phyloP scores from a whole-genome alignment of 768 basidiomycete species.

The Clathrus columnatus region DNA sequence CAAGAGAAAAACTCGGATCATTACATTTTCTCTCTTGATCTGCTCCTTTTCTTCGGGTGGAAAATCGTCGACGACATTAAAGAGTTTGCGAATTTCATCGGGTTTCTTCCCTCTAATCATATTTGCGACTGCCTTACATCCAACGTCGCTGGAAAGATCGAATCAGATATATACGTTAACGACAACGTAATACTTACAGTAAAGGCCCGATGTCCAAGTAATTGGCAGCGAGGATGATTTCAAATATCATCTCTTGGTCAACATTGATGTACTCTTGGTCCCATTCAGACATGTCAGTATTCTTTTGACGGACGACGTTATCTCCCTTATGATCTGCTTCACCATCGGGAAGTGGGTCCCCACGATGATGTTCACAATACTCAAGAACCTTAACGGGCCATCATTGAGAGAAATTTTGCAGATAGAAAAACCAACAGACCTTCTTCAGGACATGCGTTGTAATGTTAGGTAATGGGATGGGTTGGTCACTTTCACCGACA shows the following conservation, averaged over 20 bases:
- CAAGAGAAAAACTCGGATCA: slow-evolving; percentile 22
- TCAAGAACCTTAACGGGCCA: slow-evolving; percentile 87
- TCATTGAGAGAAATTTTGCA: background rate
- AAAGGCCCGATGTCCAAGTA: slow-evolving; percentile 99
- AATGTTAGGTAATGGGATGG: slow-evolving; percentile 92
- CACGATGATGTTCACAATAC: slow-evolving; percentile 98
- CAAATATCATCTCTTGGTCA: slow-evolving; percentile 99
- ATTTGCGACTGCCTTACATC: slow-evolving; percentile 98
- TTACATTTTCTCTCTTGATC: slow-evolving; percentile 98
- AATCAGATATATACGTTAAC: slow-evolving; percentile 12
- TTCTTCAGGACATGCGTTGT: slow-evolving; percentile 90
- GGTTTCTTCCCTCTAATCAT: slow-evolving; percentile 99
- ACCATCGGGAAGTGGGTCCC: slow-evolving; percentile 83
- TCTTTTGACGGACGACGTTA: slow-evolving; percentile 90
- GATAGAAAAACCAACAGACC: slow-evolving; percentile 34
- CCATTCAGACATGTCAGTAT: slow-evolving; percentile 99
- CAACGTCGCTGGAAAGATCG: slow-evolving; percentile 64
- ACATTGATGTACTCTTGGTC: slow-evolving; percentile 98
- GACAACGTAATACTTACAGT: slow-evolving; percentile 50
- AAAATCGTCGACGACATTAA: slow-evolving; percentile 97
- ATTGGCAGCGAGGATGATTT: slow-evolving; percentile 99
- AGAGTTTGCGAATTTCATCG: slow-evolving; percentile 96
- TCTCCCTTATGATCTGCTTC: slow-evolving; percentile 85
- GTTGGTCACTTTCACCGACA: slow-evolving; percentile 88
- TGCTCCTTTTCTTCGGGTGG: slow-evolving; percentile 99